Percentiles rank a stretch among this genome's conserved stretches.
These are phyloP conservation scores for Yamadazyma friedrichii DNA, from an alignment of 1,139 yeast species.

Conservation along the genomic window DNA sequence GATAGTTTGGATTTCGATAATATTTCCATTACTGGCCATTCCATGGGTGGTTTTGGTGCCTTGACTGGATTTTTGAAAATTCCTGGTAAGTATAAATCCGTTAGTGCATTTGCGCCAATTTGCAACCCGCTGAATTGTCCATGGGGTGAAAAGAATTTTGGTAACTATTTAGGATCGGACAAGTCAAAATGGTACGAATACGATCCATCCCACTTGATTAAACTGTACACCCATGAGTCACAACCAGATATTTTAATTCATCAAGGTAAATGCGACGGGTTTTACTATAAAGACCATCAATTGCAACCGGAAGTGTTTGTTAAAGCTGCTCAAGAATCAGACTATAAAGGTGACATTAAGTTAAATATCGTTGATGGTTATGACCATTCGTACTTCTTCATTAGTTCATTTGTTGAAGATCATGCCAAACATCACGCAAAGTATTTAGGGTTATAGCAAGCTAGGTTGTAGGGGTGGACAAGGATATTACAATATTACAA, in stretches of 20 bases:
- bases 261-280: conserved; percentile 76
- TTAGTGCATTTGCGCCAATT: conserved; percentile 91
- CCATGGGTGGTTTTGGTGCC: conserved; percentile 99
- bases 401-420: conserved; percentile 75
- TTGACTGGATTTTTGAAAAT: conserved; percentile 70
- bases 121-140: conserved; percentile 71
- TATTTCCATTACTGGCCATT: conserved; percentile 84
- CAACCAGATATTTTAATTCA: conserved; percentile 73
- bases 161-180: conserved; percentile 70
- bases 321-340: conserved; percentile 59
- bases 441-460: conserved; percentile 52
- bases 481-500: not conserved
- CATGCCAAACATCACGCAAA: conserved; percentile 90
- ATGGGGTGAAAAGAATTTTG: conserved; percentile 85
- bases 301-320: conserved; percentile 74
- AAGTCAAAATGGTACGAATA: conserved; percentile 63
- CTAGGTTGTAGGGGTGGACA: conserved; percentile 2
- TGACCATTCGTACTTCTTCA: conserved; percentile 88
- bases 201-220: conserved; percentile 78
- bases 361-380: conserved; percentile 74
- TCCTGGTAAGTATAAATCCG: conserved; percentile 75
- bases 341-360: conserved; percentile 60
- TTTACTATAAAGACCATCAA: conserved; percentile 60
- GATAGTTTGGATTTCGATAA: conserved; percentile 53
- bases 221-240: conserved; percentile 47